These are phyloP conservation scores for Diaporthe citri DNA, from an alignment of 2,329 filamentous ascomycete genomes.

Conservation along the genomic window DNA sequence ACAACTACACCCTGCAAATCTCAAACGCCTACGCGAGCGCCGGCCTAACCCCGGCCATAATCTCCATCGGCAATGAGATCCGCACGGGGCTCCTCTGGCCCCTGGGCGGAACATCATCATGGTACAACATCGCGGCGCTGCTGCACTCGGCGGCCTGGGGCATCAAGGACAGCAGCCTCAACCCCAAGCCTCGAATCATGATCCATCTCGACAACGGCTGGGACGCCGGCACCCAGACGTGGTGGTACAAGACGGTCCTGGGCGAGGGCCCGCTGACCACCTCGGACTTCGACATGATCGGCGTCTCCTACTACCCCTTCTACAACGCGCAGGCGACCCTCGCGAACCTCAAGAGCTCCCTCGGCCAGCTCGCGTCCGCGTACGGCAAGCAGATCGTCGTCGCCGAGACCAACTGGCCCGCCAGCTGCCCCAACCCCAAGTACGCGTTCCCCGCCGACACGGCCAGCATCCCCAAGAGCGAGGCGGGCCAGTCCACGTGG, in stretches of 20 bases:
- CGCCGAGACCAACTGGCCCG: slow-evolving; percentile 79
- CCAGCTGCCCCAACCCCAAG: slow-evolving; percentile 69
- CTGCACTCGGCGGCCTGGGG: slow-evolving; percentile 74
- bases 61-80: slow-evolving; percentile 83
- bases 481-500: slow-evolving; percentile 72
- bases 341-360: slow-evolving; percentile 63
- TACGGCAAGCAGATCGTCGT: slow-evolving; percentile 77
- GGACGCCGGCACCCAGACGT: slow-evolving; percentile 75
- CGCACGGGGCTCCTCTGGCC: slow-evolving; percentile 76
- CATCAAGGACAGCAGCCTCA: slow-evolving; percentile 72
- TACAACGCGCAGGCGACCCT: slow-evolving; percentile 72
- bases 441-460: slow-evolving; percentile 73
- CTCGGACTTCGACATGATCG: slow-evolving; percentile 77
- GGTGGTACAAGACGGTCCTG: slow-evolving; percentile 69
- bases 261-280: slow-evolving; percentile 60
- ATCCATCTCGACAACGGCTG: slow-evolving; percentile 83
- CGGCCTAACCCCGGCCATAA: slow-evolving; percentile 68
- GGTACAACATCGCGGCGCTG: slow-evolving; percentile 71
- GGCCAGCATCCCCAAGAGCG: slow-evolving; percentile 70
- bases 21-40: slow-evolving; percentile 71
- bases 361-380: slow-evolving; percentile 69
- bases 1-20: slow-evolving; percentile 76
- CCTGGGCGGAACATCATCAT: slow-evolving; percentile 67
- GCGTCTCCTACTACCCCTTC: slow-evolving; percentile 81
- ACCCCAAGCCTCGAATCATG: slow-evolving; percentile 75